Evolutionary conservation across 768 basidiomycete genomes (phyloP), one percentile per base, ranked within the genome.

Genomic region (Lentinula guzmanii): DNA sequence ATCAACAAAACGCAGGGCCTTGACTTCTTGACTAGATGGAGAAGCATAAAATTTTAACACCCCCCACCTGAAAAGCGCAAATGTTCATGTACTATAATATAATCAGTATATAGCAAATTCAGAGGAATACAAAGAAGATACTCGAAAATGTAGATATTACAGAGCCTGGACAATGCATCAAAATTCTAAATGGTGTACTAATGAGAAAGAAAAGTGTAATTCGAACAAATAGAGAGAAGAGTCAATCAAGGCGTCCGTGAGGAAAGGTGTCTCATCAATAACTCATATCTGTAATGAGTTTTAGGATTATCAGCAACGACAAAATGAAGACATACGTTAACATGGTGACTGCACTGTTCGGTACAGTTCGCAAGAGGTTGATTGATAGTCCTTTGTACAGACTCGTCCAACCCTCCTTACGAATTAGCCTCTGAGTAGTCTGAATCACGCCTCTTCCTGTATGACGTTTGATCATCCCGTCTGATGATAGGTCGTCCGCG

Each of bases 271-370:
- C 81, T 79, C 82, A 84, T 82, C 60, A 84, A 70, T 63, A 82
- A 60, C 70, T 84, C 82, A 62, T 83, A 83, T 58, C 82, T 82
- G 62, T 13, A 52, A 45, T 31, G 63, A 51, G 31, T 55, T 24
- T 39, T 24, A 51, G 28, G 24, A 59, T 16, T 24, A 31, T 24
- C 18, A 56, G n/a, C 8, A 52, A 43, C 4, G 46, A 59, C 39
- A 58, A 43, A 35, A 52, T 59, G 28, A 5, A 5, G 46, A 77
- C 77, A 69, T 79, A 95, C 90, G 92, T 93, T 70, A 98, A 74
- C 84, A 99, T 90, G 42, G 97, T 99, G 65, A 98, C 90, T 3
- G 94, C 95, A 67, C 91, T 93, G 72, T 94, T 95, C 15, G 97
- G 97, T 64, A 98, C 96, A 7, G 97, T 99, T 62, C 96, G 80